Percentiles rank a stretch among this genome's conserved stretches.
Conservation (phyloP, 305 asterid genomes). For the Lippia alba region DNA sequence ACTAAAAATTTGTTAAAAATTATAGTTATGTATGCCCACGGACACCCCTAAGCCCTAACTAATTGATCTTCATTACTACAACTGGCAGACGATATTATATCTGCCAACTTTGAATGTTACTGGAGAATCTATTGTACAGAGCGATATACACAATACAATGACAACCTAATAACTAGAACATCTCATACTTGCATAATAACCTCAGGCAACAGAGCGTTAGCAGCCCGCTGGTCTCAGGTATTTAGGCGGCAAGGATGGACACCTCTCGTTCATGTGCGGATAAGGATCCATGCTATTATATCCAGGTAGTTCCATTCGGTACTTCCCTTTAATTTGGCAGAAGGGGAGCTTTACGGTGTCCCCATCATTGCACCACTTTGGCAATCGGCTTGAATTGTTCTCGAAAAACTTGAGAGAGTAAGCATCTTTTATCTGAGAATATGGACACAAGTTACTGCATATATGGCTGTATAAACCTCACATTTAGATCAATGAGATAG, state of each 20-base stretch:
- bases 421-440: constrained; percentile 66
- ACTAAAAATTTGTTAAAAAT: too few relatives aligned
- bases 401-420: constrained; percentile 61
- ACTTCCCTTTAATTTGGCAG: constrained; percentile 88
- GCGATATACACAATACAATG: constrained; percentile 16
- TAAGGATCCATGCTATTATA: constrained; percentile 79
- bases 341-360: constrained; percentile 57
- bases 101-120: background rate
- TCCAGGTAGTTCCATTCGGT: constrained; percentile 87
- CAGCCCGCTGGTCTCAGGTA: constrained; percentile 70
- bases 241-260: constrained; percentile 84
- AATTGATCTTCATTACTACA: background rate
- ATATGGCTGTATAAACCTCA: too few relatives aligned
- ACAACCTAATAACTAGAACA: constrained; percentile 1
- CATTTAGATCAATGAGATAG: too few relatives aligned
- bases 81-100: background rate
- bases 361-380: constrained; percentile 65
- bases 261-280: constrained; percentile 86
- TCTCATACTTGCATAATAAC: background rate
- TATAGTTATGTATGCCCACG: too few relatives aligned
- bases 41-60: background rate
- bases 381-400: constrained; percentile 60
- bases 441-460: constrained; percentile 1
- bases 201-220: constrained; percentile 40
- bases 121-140: background rate